Evolutionary conservation across 2,329 filamentous ascomycete species (phyloP).

Genomic region (Chaetothyriales sp.): DNA sequence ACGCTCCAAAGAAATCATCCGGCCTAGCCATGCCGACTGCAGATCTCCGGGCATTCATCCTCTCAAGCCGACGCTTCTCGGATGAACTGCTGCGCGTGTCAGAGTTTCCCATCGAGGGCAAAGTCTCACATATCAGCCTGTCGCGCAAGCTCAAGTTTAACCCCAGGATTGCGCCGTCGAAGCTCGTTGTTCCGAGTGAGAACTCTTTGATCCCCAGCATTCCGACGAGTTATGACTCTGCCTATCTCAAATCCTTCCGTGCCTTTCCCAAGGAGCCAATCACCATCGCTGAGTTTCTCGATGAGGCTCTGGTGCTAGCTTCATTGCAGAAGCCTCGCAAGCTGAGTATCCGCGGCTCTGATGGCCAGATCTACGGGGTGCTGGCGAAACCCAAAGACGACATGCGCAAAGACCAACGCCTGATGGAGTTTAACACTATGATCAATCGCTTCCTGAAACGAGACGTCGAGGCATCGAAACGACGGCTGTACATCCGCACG

Average conservation of each 20-base stretch:
- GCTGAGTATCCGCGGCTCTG: constrained; percentile 73
- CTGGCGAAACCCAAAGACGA: constrained; percentile 98
- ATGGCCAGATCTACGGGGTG: constrained; percentile 77
- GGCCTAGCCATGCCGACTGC: constrained; percentile 23
- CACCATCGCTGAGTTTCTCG: constrained; percentile 64
- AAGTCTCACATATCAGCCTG: constrained; percentile 62
- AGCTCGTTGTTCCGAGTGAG: constrained; percentile 80
- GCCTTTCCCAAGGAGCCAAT: constrained; percentile 79
- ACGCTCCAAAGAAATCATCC: constrained; percentile 32
- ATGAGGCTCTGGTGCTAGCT: constrained; percentile 78
- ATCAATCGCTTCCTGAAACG: constrained; percentile 91
- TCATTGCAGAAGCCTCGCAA: constrained; percentile 88
- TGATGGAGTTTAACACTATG: constrained; percentile 99
- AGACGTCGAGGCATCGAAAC: constrained; percentile 77
- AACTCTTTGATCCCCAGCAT: constrained; percentile 68
- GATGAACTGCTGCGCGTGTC: constrained; percentile 71
- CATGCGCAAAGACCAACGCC: constrained; percentile 85
- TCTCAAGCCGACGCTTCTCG: constrained; percentile 67
- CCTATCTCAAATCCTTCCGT: constrained; percentile 57
- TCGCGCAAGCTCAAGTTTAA: constrained; percentile 69
- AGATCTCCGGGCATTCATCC: constrained; percentile 60
- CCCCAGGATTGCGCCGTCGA: constrained; percentile 66
- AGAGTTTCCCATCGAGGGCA: constrained; percentile 59
- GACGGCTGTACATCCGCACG: constrained; percentile 88
- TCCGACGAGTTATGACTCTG: constrained; percentile 55